Evolutionary conservation across 805 yeast genomes (phyloP), one percentile per base, ranked within the genome.

Genomic region (Cyberlindnera maritima): DNA sequence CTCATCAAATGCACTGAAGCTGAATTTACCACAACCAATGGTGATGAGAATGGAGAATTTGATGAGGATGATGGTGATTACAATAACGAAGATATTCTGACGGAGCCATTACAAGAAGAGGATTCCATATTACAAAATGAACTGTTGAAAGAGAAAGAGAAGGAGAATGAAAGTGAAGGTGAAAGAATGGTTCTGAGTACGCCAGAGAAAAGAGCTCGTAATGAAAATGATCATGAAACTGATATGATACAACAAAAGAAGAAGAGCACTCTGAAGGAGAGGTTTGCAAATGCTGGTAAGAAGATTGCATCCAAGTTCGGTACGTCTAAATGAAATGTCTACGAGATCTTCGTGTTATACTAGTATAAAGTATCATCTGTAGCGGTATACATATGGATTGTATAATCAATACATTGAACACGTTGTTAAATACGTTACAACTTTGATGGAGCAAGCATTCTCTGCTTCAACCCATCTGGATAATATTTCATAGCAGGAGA

Each of bases 381-480:
- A n/a, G n/a, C n/a, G n/a, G n/a, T n/a, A n/a, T n/a, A n/a, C n/a
- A n/a, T n/a, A n/a, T n/a, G n/a, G n/a, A n/a, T n/a, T n/a, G n/a
- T n/a, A 5, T n/a, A 18, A 32, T 32, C 15, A 32, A 15, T 32
- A 21, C 37, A 19, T 35, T 5, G 5, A 5, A 21, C 9, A 21
- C 9, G 25, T 21, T 6, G 25, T 6, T 21, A 21, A 21, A 6
- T 21, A 21, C 9, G 11, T 42, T 19, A 72, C 20, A 73, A 57
- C 58, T 71, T 73, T 38, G 75, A 60, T 39, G 66, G 64, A 35
- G 60, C 63, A 11, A 41, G 46, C 36, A 67, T 49, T 47, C 66
- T 62, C 15, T 66, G 41, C 13, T 56, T 49, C 47, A 80, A 49
- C 9, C 47, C 50, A 2, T 72, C 70, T 8, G 85, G 85, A 53